These are phyloP conservation scores for Aspergillus baeticus DNA, from an alignment of 495 filamentous ascomycete species.

Conservation along the genomic window DNA sequence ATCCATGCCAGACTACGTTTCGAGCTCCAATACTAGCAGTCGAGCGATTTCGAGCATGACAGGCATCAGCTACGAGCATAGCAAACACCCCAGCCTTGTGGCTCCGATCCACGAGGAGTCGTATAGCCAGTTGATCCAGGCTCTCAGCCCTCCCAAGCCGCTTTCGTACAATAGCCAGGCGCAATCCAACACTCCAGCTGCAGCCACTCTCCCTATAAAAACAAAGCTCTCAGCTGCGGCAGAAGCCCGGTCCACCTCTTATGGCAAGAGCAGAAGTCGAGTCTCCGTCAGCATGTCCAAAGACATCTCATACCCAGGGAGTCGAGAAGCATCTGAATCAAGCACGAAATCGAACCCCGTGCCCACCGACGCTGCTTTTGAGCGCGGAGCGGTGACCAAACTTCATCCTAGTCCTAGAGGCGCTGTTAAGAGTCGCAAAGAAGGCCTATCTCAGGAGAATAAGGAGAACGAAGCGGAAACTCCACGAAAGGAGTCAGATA, in stretches of 20 bases:
- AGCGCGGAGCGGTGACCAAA: conserved; percentile 18
- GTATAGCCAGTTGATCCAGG: conserved; percentile 40
- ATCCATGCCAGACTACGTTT: conserved; percentile 54
- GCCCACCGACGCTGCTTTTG: conserved; percentile 13
- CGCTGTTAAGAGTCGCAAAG: conserved; percentile 44
- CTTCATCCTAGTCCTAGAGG: conserved; percentile 33
- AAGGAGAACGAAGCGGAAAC: conserved; percentile 26
- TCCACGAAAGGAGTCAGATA: conserved; percentile 14
- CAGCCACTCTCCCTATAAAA: conserved; percentile 23
- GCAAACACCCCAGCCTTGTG: conserved; percentile 42
- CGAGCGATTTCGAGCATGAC: conserved; percentile 44
- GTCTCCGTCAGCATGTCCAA: conserved; percentile 17
- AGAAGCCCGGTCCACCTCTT: conserved; percentile 33
- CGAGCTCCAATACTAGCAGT: conserved; percentile 38
- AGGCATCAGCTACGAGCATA: conserved; percentile 44
- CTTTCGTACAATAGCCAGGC: conserved; percentile 32
- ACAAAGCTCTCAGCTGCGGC: conserved; percentile 32
- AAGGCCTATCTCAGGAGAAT: conserved; percentile 22
- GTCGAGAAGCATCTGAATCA: conserved; percentile 33
- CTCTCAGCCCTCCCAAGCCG: conserved; percentile 41
- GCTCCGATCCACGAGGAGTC: conserved; percentile 35
- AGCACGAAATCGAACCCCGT: conserved; percentile 25
- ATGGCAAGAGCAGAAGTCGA: conserved; percentile 21
- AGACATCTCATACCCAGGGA: conserved; percentile 26
- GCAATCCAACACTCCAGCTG: conserved; percentile 42